Base-by-base conservation (phyloP, 495 filamentous ascomycete species). In the Penicillium parvum region DNA sequence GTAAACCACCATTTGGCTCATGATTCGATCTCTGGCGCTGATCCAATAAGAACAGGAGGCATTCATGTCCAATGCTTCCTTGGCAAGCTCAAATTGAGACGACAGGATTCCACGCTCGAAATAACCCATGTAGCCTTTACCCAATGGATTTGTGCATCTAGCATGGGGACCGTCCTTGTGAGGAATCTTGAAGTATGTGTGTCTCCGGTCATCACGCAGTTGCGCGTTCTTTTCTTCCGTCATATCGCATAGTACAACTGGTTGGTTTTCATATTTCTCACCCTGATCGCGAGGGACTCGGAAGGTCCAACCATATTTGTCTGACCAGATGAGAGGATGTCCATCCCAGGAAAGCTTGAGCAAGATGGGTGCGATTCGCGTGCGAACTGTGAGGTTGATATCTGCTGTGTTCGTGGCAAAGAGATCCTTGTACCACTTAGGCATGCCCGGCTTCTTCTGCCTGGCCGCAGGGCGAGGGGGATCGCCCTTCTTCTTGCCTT, bases 21-120 rank as follows among this genome's bases (percentile, higher is more conserved):
- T 86, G 47, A 99, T 97, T 33, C 92, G 77, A 55, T 95, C 88
- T 40, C 92, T 75, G 14, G 94, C 89, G 51, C 85, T 92, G 41
- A 97, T 97, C 92, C 92, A 99, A 64, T 99, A 99, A 1, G 90
- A 96, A 57, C 92, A 99, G 0, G 87, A 90, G 2, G 90, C 88
- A 55, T 99, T 99, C 94, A 97, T 96, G 42, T 97, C 85, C 39
- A 97, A 72, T 4, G 92, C 92, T 58, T 95, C 88, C 53, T 90
- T 95, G 0, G 92, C 92, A 53, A 95, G 88, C 0, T 81, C 64
- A 59, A 82, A 95, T 53, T 95, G 86, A 12, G 89, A 96, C 4
- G 84, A 82, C 5, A 99, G 69, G 12, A 75, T 87, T 1, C 88
- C 90, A 18, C 84, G 86, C 54, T 97, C 94, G 54, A 97, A 97